Evolutionary conservation across 306 rosid genomes (phyloP).

Genomic region (Malus sieversii): DNA sequence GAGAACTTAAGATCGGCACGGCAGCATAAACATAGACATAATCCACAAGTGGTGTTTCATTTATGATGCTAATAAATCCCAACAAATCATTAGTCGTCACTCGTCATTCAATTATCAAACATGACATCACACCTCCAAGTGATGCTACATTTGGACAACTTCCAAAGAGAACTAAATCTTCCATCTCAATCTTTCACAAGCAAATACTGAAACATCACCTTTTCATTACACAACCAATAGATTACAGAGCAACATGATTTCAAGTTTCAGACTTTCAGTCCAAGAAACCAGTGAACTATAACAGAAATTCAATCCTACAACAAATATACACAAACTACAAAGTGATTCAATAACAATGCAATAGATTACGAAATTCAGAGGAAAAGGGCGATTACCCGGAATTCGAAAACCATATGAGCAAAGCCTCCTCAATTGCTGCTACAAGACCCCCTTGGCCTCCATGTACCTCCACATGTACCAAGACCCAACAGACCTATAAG

Average conservation of each 20-base stretch:
- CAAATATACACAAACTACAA: not conserved
- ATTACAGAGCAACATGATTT: not conserved
- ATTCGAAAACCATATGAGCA: not conserved
- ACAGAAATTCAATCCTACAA: constrained; percentile 3
- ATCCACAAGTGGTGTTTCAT: not conserved
- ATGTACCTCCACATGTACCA: constrained; percentile 76
- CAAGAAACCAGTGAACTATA: not conserved
- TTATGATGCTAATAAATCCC: not conserved
- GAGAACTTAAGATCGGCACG: not conserved
- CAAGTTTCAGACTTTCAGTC: not conserved
- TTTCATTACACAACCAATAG: not conserved
- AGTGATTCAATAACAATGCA: not conserved
- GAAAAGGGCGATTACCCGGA: not conserved
- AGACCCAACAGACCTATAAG: constrained; percentile 71
- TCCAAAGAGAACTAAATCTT: not conserved
- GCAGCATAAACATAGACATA: not conserved
- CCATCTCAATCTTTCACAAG: not conserved
- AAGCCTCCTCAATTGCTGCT: not conserved
- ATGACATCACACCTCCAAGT: not conserved
- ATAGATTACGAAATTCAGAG: not conserved
- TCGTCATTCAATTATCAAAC: not conserved
- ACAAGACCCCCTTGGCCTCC: constrained; percentile 43
- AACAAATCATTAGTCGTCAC: not conserved
- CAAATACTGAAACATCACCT: not conserved
- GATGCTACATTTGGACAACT: not conserved